phyloP scores from a whole-genome alignment of 768 basidiomycete genomes.

The Suillus bovinus region DNA sequence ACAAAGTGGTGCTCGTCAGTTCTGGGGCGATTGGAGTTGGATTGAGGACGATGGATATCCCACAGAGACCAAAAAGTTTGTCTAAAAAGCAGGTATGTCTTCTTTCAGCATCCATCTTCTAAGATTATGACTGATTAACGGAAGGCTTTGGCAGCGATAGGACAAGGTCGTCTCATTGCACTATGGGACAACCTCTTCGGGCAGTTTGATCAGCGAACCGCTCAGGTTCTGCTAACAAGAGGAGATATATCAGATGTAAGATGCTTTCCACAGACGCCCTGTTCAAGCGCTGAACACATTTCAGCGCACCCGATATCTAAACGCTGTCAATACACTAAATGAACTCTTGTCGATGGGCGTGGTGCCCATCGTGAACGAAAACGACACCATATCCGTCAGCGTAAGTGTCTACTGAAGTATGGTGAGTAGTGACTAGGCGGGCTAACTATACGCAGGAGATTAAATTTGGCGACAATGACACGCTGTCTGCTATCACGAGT shows the following conservation, averaged over 20 bases:
- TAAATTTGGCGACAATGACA: constrained; percentile 99
- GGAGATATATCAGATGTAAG: constrained; percentile 96
- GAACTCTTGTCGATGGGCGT: constrained; percentile 93
- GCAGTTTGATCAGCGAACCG: constrained; percentile 92
- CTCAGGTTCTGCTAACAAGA: constrained; percentile 90
- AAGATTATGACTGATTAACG: constrained; percentile 23
- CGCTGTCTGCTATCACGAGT: constrained; percentile 93
- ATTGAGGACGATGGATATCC: constrained; percentile 85
- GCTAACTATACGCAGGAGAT: constrained; percentile 72
- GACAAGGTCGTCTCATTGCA: constrained; percentile 94
- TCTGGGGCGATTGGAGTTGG: constrained; percentile 99
- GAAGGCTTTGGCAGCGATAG: constrained; percentile 94
- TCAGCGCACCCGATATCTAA: constrained; percentile 92
- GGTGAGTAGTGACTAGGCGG: background rate
- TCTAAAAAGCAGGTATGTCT: constrained; percentile 87
- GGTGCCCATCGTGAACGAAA: constrained; percentile 98
- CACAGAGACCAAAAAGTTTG: constrained; percentile 77
- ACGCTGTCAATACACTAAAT: constrained; percentile 93
- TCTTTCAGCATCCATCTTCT: background rate
- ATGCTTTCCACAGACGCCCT: constrained; percentile 10
- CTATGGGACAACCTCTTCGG: constrained; percentile 97
- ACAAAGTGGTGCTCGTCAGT: constrained; percentile 93
- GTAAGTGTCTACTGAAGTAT: constrained; percentile 47
- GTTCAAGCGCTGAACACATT: constrained; percentile 11
- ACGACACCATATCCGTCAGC: constrained; percentile 97